Percentiles rank a stretch among this genome's conserved stretches.
These are phyloP conservation scores for Zygosaccharomyces gambellarensis DNA, from an alignment of 805 yeast genomes.

Conservation along the genomic window DNA sequence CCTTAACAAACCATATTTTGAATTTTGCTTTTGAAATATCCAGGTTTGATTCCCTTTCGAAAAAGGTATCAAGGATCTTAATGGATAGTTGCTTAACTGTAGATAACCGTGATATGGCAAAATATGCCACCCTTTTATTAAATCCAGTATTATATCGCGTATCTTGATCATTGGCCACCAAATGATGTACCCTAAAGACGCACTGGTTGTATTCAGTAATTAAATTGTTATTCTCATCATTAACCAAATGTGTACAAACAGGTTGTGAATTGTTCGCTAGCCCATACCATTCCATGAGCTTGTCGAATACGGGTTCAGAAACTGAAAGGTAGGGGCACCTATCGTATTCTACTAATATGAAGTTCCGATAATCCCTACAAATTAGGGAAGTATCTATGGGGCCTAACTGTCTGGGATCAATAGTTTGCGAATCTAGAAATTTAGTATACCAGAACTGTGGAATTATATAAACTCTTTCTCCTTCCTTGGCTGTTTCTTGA, in stretches of 20 bases:
- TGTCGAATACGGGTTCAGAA: conserved; percentile 42
- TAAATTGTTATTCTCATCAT: conserved; percentile 25
- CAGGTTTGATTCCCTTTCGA: conserved; percentile 19
- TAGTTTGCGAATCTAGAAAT: conserved; percentile 36
- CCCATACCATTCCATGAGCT: conserved; percentile 53
- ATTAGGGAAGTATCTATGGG: conserved; percentile 45
- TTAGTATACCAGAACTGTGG: conserved; percentile 43
- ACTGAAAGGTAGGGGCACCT: conserved; percentile 35
- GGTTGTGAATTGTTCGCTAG: conserved; percentile 37
- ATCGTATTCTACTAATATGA: conserved; percentile 34
- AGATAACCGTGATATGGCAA: conserved; percentile 35
- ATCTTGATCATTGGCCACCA: conserved; percentile 18
- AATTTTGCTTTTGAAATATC: conserved; percentile 13
- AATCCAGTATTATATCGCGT: conserved; percentile 5
- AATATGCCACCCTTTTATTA: conserved; percentile 23
- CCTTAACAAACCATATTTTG: conserved; percentile 28
- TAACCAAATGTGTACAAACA: conserved; percentile 36
- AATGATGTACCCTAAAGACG: conserved; percentile 35
- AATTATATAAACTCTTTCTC: conserved; percentile 46
- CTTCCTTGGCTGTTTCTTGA: conserved; percentile 35
- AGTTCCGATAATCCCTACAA: conserved; percentile 43
- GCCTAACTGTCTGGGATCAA: conserved; percentile 37
- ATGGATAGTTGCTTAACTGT: conserved; percentile 28
- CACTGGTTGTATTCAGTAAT: conserved; percentile 37
- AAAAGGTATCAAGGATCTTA: conserved; percentile 20